Conservation (phyloP, 176 grass and related monocot species). For the Avena insularis region DNA sequence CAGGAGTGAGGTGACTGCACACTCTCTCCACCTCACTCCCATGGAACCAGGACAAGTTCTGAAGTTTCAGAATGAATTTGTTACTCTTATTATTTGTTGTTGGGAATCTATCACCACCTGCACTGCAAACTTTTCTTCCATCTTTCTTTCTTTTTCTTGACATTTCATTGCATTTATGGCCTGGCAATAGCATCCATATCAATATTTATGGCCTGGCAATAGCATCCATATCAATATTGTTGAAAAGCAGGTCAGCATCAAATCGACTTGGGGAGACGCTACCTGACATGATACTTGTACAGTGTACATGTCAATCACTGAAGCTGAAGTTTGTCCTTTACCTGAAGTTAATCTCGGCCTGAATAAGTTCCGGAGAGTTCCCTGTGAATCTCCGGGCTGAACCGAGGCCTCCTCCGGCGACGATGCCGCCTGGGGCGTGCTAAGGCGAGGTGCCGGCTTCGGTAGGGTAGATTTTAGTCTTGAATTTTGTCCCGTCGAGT, state of each 20-base stretch:
- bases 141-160: background rate
- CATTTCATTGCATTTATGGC: slow-evolving; percentile 10
- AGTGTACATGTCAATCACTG: background rate
- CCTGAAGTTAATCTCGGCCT: no score
- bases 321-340: no score
- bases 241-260: background rate
- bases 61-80: slow-evolving; percentile 9
- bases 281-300: no score
- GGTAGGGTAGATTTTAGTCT: no score
- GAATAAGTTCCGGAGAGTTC: no score
- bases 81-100: background rate
- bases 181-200: no score
- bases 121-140: background rate
- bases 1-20: background rate
- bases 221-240: background rate
- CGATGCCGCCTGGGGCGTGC: no score
- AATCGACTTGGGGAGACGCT: background rate
- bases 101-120: slow-evolving; percentile 35
- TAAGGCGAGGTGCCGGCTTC: no score
- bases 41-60: background rate
- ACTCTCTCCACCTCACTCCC: background rate
- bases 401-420: no score
- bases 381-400: no score
- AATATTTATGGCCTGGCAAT: no score
- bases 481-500: no score